Percentiles rank a stretch among this genome's conserved stretches.
Evolutionary conservation across 495 filamentous ascomycete species (phyloP).

Genomic region (Hypoxylon subgilvum): DNA sequence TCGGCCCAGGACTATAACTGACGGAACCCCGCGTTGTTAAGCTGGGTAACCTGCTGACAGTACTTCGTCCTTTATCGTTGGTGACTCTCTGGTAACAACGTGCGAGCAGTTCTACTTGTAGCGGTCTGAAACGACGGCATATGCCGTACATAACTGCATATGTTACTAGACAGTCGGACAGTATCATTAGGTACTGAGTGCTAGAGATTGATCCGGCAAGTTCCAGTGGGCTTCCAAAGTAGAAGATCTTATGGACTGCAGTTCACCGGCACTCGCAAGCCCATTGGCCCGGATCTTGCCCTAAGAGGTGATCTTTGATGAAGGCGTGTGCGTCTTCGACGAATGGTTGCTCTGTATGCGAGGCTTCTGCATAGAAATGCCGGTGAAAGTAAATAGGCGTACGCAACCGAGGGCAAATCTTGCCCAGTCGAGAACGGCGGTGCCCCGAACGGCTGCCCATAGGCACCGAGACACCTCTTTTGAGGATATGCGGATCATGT

Average conservation of each 20-base stretch:
- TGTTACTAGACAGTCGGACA: no score
- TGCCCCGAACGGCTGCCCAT: constrained; percentile 6
- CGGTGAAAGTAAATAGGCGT: constrained; percentile 15
- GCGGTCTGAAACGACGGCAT: constrained; percentile 12
- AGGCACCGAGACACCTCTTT: constrained; percentile 31
- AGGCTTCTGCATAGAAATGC: constrained; percentile 17
- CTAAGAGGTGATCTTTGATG: background rate
- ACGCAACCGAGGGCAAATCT: constrained; percentile 29
- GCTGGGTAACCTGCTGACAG: background rate
- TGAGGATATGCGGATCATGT: constrained; percentile 18
- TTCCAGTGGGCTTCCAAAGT: background rate
- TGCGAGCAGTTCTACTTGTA: constrained; percentile 5
- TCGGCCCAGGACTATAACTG: background rate
- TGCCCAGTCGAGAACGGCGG: constrained; percentile 20
- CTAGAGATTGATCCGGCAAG: background rate
- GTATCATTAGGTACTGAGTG: constrained; percentile 13
- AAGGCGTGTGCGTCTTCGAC: constrained; percentile 19
- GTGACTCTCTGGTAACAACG: constrained; percentile 3
- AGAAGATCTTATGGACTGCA: background rate
- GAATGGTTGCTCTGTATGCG: constrained; percentile 21
- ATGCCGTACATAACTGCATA: constrained; percentile 17
- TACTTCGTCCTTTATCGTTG: background rate
- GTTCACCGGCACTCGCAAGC: constrained; percentile 12
- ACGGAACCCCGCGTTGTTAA: background rate
- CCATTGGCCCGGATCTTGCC: background rate